phyloP scores from a whole-genome alignment of 2,329 filamentous ascomycete genomes.

The Drechslera avenae region DNA sequence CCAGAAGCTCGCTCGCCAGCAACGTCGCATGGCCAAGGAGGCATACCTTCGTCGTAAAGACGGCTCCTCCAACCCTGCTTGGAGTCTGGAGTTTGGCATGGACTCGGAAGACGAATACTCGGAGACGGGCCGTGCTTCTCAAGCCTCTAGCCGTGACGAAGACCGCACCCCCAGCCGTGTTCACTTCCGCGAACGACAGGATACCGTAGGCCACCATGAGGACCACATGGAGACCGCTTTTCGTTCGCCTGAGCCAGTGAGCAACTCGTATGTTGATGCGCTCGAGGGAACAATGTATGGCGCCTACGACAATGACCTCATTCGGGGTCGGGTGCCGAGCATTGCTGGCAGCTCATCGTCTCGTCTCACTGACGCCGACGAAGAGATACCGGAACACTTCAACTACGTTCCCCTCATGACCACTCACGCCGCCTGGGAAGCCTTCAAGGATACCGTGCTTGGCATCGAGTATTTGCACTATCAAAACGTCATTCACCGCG shows the following conservation, averaged over 20 bases:
- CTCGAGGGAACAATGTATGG: constrained; percentile 81
- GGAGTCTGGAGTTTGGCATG: constrained; percentile 83
- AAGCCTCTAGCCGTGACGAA: constrained; percentile 27
- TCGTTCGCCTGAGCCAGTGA: constrained; percentile 31
- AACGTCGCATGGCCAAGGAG: constrained; percentile 48
- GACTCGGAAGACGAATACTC: constrained; percentile 60
- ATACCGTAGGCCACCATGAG: constrained; percentile 23
- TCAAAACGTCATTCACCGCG: constrained; percentile 58
- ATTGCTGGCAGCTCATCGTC: constrained; percentile 76
- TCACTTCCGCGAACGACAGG: constrained; percentile 29
- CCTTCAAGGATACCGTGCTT: constrained; percentile 90
- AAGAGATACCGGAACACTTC: constrained; percentile 81
- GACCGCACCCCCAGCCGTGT: constrained; percentile 26
- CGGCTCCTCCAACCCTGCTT: constrained; percentile 64
- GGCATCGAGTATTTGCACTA: constrained; percentile 84
- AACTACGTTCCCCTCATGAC: constrained; percentile 94
- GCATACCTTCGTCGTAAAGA: constrained; percentile 38
- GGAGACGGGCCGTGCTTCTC: constrained; percentile 34
- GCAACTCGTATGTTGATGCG: constrained; percentile 50
- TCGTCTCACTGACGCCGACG: constrained; percentile 49
- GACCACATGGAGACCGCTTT: constrained; percentile 46
- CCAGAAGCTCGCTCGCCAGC: constrained; percentile 52
- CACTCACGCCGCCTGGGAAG: constrained; percentile 76
- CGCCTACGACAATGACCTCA: constrained; percentile 64
- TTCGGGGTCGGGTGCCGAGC: constrained; percentile 75